phyloP scores from a whole-genome alignment of 1,139 yeast species.

The Candida gigantensis region DNA sequence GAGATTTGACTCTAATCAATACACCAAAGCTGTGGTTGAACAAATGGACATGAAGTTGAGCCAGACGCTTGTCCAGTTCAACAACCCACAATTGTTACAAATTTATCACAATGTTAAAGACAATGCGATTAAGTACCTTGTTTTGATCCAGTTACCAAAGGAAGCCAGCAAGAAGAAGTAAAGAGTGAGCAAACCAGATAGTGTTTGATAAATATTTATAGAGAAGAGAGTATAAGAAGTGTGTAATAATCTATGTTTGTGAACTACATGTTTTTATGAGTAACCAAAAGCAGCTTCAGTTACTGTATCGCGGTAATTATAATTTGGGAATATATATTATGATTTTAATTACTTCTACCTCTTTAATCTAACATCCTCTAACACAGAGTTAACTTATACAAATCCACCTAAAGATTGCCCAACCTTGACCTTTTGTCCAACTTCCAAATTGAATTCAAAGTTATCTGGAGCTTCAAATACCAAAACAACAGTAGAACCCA shows the following conservation, averaged over 20 bases:
- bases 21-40: slow-evolving; percentile 40
- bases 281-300: too few species aligned
- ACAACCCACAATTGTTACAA: slow-evolving; percentile 20
- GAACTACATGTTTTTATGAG: too few species aligned
- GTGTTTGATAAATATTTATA: too few species aligned
- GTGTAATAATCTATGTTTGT: too few species aligned
- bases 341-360: too few species aligned
- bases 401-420: slow-evolving; percentile 79
- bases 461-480: slow-evolving; percentile 92
- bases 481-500: slow-evolving; percentile 93
- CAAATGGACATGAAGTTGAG: slow-evolving; percentile 39
- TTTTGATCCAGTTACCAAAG: slow-evolving; percentile 12
- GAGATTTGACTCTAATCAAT: slow-evolving; percentile 44
- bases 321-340: too few species aligned
- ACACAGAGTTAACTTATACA: too few species aligned
- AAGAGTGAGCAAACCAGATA: too few species aligned
- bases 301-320: too few species aligned
- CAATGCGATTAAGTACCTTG: slow-evolving; percentile 1
- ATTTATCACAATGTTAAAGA: slow-evolving; percentile 7
- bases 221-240: too few species aligned
- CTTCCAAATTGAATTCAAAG: slow-evolving; percentile 68
- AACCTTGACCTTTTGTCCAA: slow-evolving; percentile 78
- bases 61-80: slow-evolving; percentile 24
- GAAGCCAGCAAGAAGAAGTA: slow-evolving; percentile 8
- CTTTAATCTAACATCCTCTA: too few species aligned